A percentile compares a stretch with the other conserved stretches of the same genome.
These are phyloP conservation scores for Apiospora phragmitis DNA, from an alignment of 2,329 filamentous ascomycete species.

Conservation along the genomic window DNA sequence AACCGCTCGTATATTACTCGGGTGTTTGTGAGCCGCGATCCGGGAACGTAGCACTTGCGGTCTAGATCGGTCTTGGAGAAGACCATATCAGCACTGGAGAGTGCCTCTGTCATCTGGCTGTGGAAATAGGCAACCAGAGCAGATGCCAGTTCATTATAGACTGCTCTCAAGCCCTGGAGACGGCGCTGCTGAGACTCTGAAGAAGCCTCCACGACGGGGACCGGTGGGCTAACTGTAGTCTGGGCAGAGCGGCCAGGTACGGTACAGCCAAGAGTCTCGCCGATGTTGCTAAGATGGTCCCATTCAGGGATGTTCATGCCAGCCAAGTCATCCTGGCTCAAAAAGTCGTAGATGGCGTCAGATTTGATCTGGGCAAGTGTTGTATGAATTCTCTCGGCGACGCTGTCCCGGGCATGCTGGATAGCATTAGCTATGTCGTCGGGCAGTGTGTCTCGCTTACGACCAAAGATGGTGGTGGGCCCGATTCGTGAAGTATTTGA, in stretches of 20 bases:
- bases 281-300: neutral
- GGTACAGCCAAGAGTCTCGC: neutral
- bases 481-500: neutral
- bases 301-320: neutral
- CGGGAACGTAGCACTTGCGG: slow-evolving; percentile 22
- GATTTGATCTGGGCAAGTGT: neutral
- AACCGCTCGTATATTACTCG: slow-evolving; percentile 12
- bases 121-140: neutral
- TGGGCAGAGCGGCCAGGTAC: neutral
- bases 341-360: neutral
- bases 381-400: slow-evolving; percentile 34
- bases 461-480: slow-evolving; percentile 41
- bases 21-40: slow-evolving; percentile 8
- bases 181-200: neutral
- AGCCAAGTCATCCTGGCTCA: neutral
- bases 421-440: slow-evolving; percentile 58
- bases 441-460: slow-evolving; percentile 46
- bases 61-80: slow-evolving; percentile 15
- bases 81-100: neutral
- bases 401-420: slow-evolving; percentile 45
- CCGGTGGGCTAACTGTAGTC: neutral
- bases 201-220: neutral
- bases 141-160: neutral
- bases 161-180: neutral
- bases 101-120: neutral